A percentile compares a stretch with the other conserved stretches of the same genome.
These are phyloP conservation scores for Saccharata proteae DNA, from an alignment of 2,329 filamentous ascomycete genomes.

Conservation along the genomic window DNA sequence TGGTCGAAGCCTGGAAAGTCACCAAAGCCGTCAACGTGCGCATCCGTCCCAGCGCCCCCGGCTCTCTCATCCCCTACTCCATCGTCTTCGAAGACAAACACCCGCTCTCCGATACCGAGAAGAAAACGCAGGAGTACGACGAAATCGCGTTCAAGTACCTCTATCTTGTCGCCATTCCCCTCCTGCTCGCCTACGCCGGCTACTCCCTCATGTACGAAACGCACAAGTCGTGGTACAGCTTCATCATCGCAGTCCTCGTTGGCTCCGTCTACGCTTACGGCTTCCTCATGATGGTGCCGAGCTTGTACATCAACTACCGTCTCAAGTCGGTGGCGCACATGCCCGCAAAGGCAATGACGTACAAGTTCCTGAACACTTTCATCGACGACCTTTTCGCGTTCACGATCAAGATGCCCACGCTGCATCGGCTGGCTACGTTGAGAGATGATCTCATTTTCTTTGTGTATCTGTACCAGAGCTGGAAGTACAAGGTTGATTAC, in stretches of 20 bases:
- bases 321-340: slow-evolving; percentile 87
- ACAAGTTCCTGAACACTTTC: slow-evolving; percentile 98
- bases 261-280: slow-evolving; percentile 96
- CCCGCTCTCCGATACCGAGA: slow-evolving; percentile 84
- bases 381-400: slow-evolving; percentile 98
- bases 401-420: slow-evolving; percentile 96
- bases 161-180: slow-evolving; percentile 80
- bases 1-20: slow-evolving; percentile 83
- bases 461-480: slow-evolving; percentile 89
- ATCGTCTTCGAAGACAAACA: slow-evolving; percentile 93
- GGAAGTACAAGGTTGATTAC: slow-evolving; percentile 85
- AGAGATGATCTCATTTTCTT: slow-evolving; percentile 98
- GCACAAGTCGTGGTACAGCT: slow-evolving; percentile 98
- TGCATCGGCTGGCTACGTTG: slow-evolving; percentile 84
- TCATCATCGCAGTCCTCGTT: slow-evolving; percentile 86
- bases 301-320: slow-evolving; percentile 97
- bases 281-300: slow-evolving; percentile 98
- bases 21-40: slow-evolving; percentile 90
- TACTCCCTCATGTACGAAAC: slow-evolving; percentile 89
- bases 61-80: slow-evolving; percentile 64
- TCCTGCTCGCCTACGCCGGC: slow-evolving; percentile 75
- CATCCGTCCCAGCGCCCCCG: slow-evolving; percentile 54
- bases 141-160: slow-evolving; percentile 96
- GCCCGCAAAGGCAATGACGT: slow-evolving; percentile 91
- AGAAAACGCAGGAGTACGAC: slow-evolving; percentile 98